Evolutionary conservation across 139 green algal species (phyloP).

Genomic region (Pedinophyceae sp.): DNA sequence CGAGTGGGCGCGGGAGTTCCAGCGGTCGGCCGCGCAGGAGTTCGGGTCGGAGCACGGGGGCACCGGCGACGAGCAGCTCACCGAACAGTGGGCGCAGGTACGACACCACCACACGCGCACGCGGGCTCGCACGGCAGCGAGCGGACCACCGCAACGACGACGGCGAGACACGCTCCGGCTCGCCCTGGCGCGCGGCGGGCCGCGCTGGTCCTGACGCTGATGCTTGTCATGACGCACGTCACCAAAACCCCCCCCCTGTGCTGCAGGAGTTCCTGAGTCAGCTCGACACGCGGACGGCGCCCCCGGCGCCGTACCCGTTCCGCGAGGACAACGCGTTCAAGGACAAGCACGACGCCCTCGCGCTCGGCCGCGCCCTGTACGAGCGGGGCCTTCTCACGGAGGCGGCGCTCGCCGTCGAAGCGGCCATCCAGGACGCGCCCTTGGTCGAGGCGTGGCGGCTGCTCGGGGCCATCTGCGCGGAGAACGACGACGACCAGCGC

Average conservation of each 20-base stretch:
- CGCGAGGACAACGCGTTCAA: conserved; percentile 72
- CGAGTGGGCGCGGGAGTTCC: conserved; percentile 1
- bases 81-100: no score
- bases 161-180: no score
- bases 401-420: conserved; percentile 85
- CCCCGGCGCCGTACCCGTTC: conserved; percentile 54
- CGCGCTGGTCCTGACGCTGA: conserved; percentile 2
- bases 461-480: conserved; percentile 86
- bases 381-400: conserved; percentile 52
- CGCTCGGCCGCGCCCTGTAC: not conserved
- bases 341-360: conserved; percentile 33
- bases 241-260: no score
- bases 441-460: conserved; percentile 82
- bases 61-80: not conserved
- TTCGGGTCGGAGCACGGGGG: not conserved
- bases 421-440: conserved; percentile 60
- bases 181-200: not conserved
- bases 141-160: no score
- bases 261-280: no score
- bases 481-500: conserved; percentile 96
- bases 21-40: conserved; percentile 22
- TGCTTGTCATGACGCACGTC: not conserved
- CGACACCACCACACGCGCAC: no score
- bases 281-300: no score
- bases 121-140: no score